These are phyloP conservation scores for Phytophthora litchii DNA, from an alignment of 352 stramenopile species.

Conservation along the genomic window DNA sequence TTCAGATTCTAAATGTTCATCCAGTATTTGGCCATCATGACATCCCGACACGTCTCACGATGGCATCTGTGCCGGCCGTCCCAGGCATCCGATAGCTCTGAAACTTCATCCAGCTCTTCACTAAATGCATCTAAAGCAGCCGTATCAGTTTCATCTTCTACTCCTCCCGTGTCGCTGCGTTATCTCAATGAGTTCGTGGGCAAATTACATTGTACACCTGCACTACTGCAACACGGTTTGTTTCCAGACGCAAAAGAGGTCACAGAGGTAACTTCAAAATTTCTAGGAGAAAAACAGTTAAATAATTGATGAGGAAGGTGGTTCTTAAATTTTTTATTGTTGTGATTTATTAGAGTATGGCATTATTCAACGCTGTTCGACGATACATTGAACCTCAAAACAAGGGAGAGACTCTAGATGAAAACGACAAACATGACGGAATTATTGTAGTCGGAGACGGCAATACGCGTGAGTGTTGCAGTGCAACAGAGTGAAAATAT, in stretches of 20 bases:
- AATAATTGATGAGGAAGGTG: neutral
- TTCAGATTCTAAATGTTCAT: too few species aligned
- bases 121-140: neutral
- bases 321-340: constrained; percentile 1
- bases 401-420: constrained; percentile 9
- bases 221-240: constrained; percentile 70
- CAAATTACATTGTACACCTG: constrained; percentile 73
- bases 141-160: constrained; percentile 10
- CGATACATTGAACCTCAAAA: constrained; percentile 57
- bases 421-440: constrained; percentile 49
- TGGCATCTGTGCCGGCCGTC: constrained; percentile 30
- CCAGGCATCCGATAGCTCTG: neutral
- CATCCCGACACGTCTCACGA: constrained; percentile 39
- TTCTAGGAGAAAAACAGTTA: neutral
- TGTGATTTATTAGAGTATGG: constrained; percentile 66
- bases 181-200: constrained; percentile 89
- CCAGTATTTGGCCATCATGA: constrained; percentile 9
- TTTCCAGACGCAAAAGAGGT: constrained; percentile 87
- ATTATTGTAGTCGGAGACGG: constrained; percentile 83
- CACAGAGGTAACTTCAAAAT: constrained; percentile 55
- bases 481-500: neutral
- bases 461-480: constrained; percentile 61
- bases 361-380: constrained; percentile 81
- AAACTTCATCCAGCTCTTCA: constrained; percentile 14
- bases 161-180: constrained; percentile 58